Evolutionary conservation across 441 rosid species (phyloP), one percentile per base, ranked within the genome.

Genomic region (Macaranga tanarius): DNA sequence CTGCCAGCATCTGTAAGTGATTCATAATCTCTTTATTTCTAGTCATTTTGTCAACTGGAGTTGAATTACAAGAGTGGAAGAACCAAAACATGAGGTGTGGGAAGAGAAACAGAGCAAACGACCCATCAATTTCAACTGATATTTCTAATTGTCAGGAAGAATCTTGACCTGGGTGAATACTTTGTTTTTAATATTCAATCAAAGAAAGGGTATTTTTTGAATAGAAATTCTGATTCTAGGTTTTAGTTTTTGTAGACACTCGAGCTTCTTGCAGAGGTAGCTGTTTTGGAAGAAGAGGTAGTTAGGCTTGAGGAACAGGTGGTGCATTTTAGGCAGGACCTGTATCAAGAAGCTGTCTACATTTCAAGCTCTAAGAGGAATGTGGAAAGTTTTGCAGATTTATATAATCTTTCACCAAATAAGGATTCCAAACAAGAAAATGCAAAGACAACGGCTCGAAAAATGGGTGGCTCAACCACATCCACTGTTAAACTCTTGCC

Each of bases 251-350:
- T 79, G 82, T 78, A 95, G 97, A 86, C 90, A 15, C 77, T 87
- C 73, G 92, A 91, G 87, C 89, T 95, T 73, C 86, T 95, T 19
- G 99, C 97, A 12, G 99, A 95, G 86, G 97, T 92, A 62, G 99
- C 97, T 50, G 94, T 95, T 42, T 42, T 95, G 77, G 99, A 95
- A 76, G 99, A 95, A 85, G 99, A 95, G 76, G 80, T 91, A 70
- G 90, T 83, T 56, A 81, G 94, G 76, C 89, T 95, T 19, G 99
- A 95, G 82, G 97, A 92, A 74, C 84, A 81, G 74, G 87, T 89
- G 25, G 93, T 92, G 68, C 84, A 86, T 80, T 87, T 80, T 68
- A 81, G 93, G 72, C 90, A 89, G 52, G 92, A 81, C 44, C 65
- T 91, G 77, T 91, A 92, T 79, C 92, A 88, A 76, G 97, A 92